phyloP scores from a whole-genome alignment of 176 grass and related monocot species.

The Juncus effusus region DNA sequence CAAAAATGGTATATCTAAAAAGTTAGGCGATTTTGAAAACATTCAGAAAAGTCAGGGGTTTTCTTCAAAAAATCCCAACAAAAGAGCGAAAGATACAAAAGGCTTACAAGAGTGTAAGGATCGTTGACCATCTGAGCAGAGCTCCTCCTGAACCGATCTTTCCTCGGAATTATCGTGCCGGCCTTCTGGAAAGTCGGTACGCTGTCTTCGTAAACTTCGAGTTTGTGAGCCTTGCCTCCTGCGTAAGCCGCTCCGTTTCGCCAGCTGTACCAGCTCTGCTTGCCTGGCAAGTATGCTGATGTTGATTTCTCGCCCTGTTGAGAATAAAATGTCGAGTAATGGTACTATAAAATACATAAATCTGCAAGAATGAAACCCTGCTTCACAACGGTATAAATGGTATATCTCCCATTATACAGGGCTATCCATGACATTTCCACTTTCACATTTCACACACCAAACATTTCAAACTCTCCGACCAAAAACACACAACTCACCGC shows the following conservation, averaged over 20 bases:
- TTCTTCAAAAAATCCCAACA: too few relatives aligned
- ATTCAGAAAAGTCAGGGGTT: too few relatives aligned
- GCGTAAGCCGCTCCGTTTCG: conserved; percentile 64
- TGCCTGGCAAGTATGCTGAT: conserved; percentile 79
- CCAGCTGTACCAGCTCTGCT: conserved; percentile 62
- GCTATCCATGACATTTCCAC: too few relatives aligned
- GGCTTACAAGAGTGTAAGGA: conserved; percentile 88
- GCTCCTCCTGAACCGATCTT: conserved; percentile 93
- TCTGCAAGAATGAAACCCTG: too few relatives aligned
- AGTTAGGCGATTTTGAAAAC: too few relatives aligned
- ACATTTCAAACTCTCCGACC: not conserved
- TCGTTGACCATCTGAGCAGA: conserved; percentile 96
- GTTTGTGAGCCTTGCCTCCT: conserved; percentile 58
- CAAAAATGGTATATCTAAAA: too few relatives aligned
- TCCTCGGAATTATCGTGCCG: conserved; percentile 83
- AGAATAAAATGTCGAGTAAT: conserved; percentile 19
- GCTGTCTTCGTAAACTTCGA: conserved; percentile 77
- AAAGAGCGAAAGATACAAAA: not conserved
- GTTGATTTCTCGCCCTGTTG: conserved; percentile 62
- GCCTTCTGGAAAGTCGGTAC: conserved; percentile 84
- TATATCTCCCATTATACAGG: too few relatives aligned
- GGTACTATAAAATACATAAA: not conserved
- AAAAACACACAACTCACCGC: conserved; percentile 36
- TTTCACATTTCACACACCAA: too few relatives aligned
- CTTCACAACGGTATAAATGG: too few relatives aligned